Conservation (phyloP, 768 basidiomycete genomes). For the Kwoniella dejecticola region DNA sequence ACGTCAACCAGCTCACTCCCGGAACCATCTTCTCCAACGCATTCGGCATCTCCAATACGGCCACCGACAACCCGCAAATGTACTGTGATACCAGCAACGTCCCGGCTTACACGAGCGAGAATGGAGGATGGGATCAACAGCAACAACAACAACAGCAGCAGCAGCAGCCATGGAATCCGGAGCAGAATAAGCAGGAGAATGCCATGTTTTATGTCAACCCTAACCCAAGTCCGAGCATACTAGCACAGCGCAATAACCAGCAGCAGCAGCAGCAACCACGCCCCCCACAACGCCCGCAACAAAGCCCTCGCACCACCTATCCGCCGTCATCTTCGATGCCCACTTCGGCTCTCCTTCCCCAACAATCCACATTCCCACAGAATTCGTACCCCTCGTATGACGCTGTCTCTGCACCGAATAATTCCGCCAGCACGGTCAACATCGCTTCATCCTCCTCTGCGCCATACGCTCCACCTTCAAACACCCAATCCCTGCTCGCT, state of each 20-base stretch:
- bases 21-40: slow-evolving; percentile 35
- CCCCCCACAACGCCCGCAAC: not conserved
- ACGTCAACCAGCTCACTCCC: slow-evolving; percentile 34
- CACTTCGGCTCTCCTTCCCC: slow-evolving; percentile 26
- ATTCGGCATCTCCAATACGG: slow-evolving; percentile 17
- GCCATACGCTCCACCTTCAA: slow-evolving; percentile 46
- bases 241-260: slow-evolving; percentile 12
- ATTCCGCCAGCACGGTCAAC: slow-evolving; percentile 38
- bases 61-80: slow-evolving; percentile 10
- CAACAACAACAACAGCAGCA: not conserved
- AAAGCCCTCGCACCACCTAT: not conserved
- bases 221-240: slow-evolving; percentile 22
- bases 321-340: slow-evolving; percentile 13
- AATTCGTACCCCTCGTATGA: not conserved
- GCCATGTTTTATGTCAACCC: slow-evolving; percentile 32
- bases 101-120: slow-evolving; percentile 1
- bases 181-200: not conserved
- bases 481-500: slow-evolving; percentile 28
- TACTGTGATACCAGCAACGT: slow-evolving; percentile 16
- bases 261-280: too few species aligned
- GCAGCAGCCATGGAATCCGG: not conserved
- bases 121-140: slow-evolving; percentile 5
- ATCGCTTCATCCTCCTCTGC: slow-evolving; percentile 44
- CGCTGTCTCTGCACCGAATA: slow-evolving; percentile 18
- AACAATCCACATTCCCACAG: slow-evolving; percentile 13